These are phyloP conservation scores for Crassisporium funariophilum DNA, from an alignment of 768 basidiomycete genomes.

Conservation along the genomic window DNA sequence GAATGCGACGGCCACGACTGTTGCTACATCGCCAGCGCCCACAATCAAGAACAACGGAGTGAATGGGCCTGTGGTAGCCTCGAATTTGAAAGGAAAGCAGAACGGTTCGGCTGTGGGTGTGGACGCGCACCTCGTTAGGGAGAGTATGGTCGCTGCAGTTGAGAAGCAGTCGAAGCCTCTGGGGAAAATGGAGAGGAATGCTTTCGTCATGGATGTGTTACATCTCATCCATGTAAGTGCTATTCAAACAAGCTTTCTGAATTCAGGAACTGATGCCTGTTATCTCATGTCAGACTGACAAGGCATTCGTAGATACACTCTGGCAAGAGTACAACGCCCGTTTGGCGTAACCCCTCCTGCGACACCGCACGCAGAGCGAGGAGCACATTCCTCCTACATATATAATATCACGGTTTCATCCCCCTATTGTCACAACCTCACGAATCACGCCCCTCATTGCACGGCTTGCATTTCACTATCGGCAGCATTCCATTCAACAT, in stretches of 20 bases:
- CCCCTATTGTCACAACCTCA: not conserved
- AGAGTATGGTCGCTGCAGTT: slow-evolving; percentile 30
- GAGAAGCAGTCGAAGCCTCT: slow-evolving; percentile 21
- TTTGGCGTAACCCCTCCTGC: slow-evolving; percentile 15
- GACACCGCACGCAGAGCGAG: not conserved
- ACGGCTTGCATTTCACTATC: not conserved
- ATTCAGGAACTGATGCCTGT: slow-evolving; percentile 8
- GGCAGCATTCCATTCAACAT: not conserved
- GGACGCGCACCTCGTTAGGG: slow-evolving; percentile 29
- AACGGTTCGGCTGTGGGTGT: slow-evolving; percentile 23
- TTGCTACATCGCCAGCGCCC: slow-evolving; percentile 2
- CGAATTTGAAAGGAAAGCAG: slow-evolving; percentile 9
- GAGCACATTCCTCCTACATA: slow-evolving; percentile 19
- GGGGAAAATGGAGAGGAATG: slow-evolving; percentile 47
- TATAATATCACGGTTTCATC: slow-evolving; percentile 16
- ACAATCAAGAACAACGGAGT: slow-evolving; percentile 21
- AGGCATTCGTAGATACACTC: slow-evolving; percentile 63
- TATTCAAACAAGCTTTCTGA: not conserved
- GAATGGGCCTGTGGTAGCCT: slow-evolving; percentile 19
- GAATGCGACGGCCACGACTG: not conserved
- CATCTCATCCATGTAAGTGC: slow-evolving; percentile 60
- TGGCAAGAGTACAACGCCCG: slow-evolving; percentile 51
- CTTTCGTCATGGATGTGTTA: slow-evolving; percentile 61
- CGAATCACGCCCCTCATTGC: not conserved
- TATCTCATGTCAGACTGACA: slow-evolving; percentile 52